A percentile compares a stretch with the other conserved stretches of the same genome.
Evolutionary conservation across 192 early-diverging fungal species (phyloP).

Genomic region (Gigaspora rosea): DNA sequence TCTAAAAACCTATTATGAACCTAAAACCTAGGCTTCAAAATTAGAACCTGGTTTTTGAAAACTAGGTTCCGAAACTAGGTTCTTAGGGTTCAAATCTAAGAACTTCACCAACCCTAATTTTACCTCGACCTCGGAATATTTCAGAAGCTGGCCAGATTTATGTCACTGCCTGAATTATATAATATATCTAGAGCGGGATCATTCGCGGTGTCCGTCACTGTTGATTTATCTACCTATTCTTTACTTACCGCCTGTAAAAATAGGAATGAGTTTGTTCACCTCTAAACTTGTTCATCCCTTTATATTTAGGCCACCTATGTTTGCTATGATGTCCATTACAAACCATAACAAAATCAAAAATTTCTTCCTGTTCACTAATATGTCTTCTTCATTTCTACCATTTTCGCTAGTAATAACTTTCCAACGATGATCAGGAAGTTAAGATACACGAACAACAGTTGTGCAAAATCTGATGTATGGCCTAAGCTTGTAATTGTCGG

Average conservation of each 20-base stretch:
- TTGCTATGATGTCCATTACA: slow-evolving; percentile 61
- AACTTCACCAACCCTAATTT: no score
- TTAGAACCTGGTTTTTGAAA: no score
- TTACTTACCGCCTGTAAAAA: slow-evolving; percentile 52
- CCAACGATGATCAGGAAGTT: slow-evolving; percentile 38
- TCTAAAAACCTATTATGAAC: no score
- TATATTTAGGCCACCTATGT: slow-evolving; percentile 54
- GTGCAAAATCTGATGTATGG: slow-evolving; percentile 56
- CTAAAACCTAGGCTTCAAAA: no score
- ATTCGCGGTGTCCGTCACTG: no score
- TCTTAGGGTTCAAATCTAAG: no score
- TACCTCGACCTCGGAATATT: no score
- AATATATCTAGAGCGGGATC: no score
- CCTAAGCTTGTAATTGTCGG: slow-evolving; percentile 48
- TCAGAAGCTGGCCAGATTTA: no score
- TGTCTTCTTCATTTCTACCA: not conserved
- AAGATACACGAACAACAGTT: slow-evolving; percentile 49
- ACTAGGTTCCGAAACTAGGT: no score
- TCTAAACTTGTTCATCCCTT: slow-evolving; percentile 51
- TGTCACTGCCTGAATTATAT: no score
- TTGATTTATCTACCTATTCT: no score
- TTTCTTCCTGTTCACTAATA: slow-evolving; percentile 42
- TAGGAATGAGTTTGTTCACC: slow-evolving; percentile 60
- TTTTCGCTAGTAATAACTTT: not conserved
- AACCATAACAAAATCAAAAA: slow-evolving; percentile 65